Conservation (phyloP, 495 filamentous ascomycete genomes). For the Peziza echinospora region DNA sequence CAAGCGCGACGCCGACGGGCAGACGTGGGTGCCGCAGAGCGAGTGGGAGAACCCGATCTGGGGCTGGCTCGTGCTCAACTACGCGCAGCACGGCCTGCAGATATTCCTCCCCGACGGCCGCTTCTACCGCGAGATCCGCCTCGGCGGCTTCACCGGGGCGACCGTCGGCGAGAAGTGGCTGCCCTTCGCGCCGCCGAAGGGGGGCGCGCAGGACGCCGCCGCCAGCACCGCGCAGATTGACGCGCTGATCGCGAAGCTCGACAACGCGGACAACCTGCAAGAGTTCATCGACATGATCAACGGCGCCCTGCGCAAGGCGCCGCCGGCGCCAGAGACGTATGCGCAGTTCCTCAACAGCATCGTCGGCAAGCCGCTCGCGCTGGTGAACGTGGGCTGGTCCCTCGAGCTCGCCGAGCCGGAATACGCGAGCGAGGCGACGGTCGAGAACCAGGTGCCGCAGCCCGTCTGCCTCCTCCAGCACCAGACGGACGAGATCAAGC, state of each 20-base stretch:
- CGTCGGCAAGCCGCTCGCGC: slow-evolving; percentile 28
- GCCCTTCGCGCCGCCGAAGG: no score
- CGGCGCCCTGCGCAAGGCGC: slow-evolving; percentile 5
- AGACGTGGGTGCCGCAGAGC: slow-evolving; percentile 11
- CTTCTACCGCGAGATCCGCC: slow-evolving; percentile 30
- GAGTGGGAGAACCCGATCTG: slow-evolving; percentile 32
- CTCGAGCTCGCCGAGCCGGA: slow-evolving; percentile 25
- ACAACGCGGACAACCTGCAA: slow-evolving; percentile 19
- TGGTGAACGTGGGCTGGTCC: slow-evolving; percentile 26
- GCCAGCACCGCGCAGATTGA: slow-evolving; percentile 18
- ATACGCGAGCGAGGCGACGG: slow-evolving; percentile 9
- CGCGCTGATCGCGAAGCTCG: slow-evolving; percentile 18
- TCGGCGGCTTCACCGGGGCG: slow-evolving; percentile 17
- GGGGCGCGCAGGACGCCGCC: not conserved
- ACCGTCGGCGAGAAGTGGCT: slow-evolving; percentile 17
- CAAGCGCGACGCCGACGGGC: not conserved
- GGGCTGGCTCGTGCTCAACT: slow-evolving; percentile 35
- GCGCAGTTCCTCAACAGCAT: slow-evolving; percentile 20
- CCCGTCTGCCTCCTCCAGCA: slow-evolving; percentile 4
- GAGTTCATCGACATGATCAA: slow-evolving; percentile 24
- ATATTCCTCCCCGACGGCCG: slow-evolving; percentile 28
- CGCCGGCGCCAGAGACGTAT: slow-evolving; percentile 22
- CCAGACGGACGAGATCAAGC: slow-evolving; percentile 6
- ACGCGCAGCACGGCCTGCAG: slow-evolving; percentile 27
- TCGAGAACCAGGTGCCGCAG: not conserved